Conservation (phyloP, 208 protist genomes). For the Naegleria lovaniensis region DNA sequence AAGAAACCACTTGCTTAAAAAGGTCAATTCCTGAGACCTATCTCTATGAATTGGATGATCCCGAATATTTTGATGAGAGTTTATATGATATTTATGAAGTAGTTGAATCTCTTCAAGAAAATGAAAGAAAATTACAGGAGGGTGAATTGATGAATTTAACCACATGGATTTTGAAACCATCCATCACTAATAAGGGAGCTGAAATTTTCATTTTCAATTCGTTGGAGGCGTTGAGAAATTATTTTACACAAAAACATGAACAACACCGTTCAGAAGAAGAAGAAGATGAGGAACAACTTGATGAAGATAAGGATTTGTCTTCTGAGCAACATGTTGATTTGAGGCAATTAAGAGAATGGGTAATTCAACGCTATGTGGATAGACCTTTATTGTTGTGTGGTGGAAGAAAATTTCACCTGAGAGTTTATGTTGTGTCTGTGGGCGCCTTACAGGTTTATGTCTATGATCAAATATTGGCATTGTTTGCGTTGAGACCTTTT, state of each 20-base stretch:
- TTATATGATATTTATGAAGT: background rate
- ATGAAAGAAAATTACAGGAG: background rate
- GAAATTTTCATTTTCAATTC: constrained; percentile 5
- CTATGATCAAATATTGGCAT: background rate
- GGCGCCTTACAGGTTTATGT: background rate
- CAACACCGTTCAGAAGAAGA: background rate
- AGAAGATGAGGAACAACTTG: background rate
- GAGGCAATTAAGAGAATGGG: constrained; percentile 22
- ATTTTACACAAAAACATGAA: background rate
- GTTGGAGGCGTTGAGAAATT: background rate
- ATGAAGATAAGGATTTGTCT: no score
- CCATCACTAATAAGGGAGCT: background rate
- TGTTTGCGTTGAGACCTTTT: background rate
- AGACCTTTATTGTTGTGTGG: constrained; percentile 60
- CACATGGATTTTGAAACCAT: background rate
- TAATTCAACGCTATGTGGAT: constrained; percentile 73
- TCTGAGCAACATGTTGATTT: background rate
- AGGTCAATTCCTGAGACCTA: background rate
- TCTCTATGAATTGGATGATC: background rate
- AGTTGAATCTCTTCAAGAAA: background rate
- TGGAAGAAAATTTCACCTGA: constrained; percentile 76
- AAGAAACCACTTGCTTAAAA: background rate
- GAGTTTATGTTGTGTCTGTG: constrained; percentile 61
- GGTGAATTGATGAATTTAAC: background rate
- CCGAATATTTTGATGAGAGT: background rate